Evolutionary conservation across 2,329 filamentous ascomycete genomes (phyloP), one percentile per base, ranked within the genome.

Genomic region (Trichoderma simmonsii): DNA sequence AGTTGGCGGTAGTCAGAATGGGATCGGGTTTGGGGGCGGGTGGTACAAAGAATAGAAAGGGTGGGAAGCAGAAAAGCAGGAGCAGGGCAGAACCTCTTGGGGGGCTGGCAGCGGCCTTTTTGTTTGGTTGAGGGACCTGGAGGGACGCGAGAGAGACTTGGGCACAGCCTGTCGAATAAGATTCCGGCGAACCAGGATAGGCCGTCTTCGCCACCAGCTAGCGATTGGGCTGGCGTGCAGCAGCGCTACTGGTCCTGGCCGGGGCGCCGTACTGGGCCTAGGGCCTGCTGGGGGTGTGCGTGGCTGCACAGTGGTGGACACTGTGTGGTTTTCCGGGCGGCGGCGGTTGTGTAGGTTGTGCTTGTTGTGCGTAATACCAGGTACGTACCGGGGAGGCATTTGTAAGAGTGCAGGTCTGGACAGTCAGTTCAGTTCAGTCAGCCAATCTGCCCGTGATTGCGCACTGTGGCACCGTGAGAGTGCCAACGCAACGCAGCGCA

Each of bases 191-290:
- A 75, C 72, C 73, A 70, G 73, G 75, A 71, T 76, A 74, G 77
- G 75, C 74, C 62, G 34, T 66, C 74, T 75, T 81, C 75, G 79
- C 79, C 80, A 81, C 80, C 76, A 68, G 67, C 63, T 62, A 73
- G 71, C 79, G 77, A 81, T 80, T 81, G 80, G 79, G 73, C 71
- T 74, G 74, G 71, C 65, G 48, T 68, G 72, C 73, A 76, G 63
- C 7, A 21, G 68, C 63, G 70, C 77, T 78, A 78, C 66, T 70
- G 26, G 65, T 24, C 15, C 65, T 59, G 30, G 66, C 28, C 12
- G 48, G 32, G 56, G 30, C 43, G 48, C 66, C 43, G 66, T 59
- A 57, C 56, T 30, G 54, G 56, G 65, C 21, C 65, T 60, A 68
- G 65, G 26, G 56, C n/a, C 32, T 24, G 26, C 32, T 21, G 18